Evolutionary conservation across 192 early-diverging fungal species (phyloP).

Genomic region (Endogone sp.): DNA sequence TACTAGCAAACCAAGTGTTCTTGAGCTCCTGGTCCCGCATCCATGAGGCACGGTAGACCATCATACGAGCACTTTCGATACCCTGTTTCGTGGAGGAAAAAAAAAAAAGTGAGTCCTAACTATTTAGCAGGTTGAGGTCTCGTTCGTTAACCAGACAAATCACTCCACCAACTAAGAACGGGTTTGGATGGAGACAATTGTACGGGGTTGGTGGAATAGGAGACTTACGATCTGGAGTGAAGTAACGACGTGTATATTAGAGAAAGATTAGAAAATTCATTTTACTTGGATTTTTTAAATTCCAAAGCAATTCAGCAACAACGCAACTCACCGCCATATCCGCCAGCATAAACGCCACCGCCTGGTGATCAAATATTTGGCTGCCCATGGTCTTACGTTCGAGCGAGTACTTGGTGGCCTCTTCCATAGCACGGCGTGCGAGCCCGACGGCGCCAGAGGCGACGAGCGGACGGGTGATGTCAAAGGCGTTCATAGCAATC

Average conservation of each 20-base stretch:
- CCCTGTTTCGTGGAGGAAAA: constrained; percentile 23
- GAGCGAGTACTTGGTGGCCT: constrained; percentile 82
- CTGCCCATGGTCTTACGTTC: constrained; percentile 98
- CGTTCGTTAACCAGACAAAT: too few species aligned
- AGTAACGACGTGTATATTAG: too few species aligned
- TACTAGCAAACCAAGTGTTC: constrained; percentile 93
- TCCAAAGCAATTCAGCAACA: too few species aligned
- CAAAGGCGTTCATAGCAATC: constrained; percentile 96
- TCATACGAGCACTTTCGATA: constrained; percentile 80
- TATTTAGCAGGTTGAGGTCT: too few species aligned
- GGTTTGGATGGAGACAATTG: too few species aligned
- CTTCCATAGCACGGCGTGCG: constrained; percentile 88
- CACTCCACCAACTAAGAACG: too few species aligned
- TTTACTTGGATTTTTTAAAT: too few species aligned
- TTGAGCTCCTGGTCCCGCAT: constrained; percentile 79
- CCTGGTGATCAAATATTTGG: constrained; percentile 85
- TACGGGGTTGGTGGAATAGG: too few species aligned
- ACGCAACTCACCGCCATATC: neutral
- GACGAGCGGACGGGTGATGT: constrained; percentile 89
- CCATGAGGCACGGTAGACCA: constrained; percentile 81
- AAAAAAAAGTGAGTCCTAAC: neutral
- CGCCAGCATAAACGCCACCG: neutral
- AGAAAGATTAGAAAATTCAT: too few species aligned
- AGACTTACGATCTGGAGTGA: too few species aligned
- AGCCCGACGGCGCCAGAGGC: constrained; percentile 87